Base-by-base conservation (phyloP, 2,329 filamentous ascomycete genomes). In the Beauveria asiatica region DNA sequence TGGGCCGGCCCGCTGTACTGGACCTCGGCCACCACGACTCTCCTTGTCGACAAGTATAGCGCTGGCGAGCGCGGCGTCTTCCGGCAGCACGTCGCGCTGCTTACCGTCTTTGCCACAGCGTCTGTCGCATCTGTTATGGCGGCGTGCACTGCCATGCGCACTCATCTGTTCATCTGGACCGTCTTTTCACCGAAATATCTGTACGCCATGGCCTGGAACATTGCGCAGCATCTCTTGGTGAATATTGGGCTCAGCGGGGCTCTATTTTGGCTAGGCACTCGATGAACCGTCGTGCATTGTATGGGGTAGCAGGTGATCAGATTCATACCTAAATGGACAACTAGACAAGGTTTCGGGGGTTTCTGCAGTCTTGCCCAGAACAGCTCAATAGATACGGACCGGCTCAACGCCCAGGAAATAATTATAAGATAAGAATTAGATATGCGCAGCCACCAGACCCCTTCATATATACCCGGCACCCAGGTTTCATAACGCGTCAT, bases 101-200 rank as follows among this genome's bases (percentile, higher is more conserved):
- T 89, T 67, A 96, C 92, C 1, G 72, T 87, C 11, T 96, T 94
- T 70, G 76, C 83, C 11, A 80, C 88, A 1, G 76, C 78, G 1
- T 85, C 84, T 64, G 74, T 90, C 57, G 74, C 84, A 3, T 87
- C 85, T 51, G 87, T 97, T 25, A 97, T 97, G 93, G 84, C 82
- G 16, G 92, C 93, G 17, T 99, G 94, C 72, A 92, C 89, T 52
- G 79, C 83, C 8, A 73, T 99, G 69, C 80, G 93, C 65, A 91
- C 90, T 33, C 94, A 99, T 78, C 73, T 99, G 61, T 99, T 99
- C 71, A 92, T 99, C 63, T 99, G 94, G 94, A 97, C 93, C 0
- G 94, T 99, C 11, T 99, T 99, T 73, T 96, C 90, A 64, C 94
- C 94, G 0, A 99, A 97, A 73, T 97, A 92, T 72, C 75, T 99